These are phyloP conservation scores for Plasmodium reichenowi DNA, from an alignment of 169 alveolate genomes.

Conservation along the genomic window DNA sequence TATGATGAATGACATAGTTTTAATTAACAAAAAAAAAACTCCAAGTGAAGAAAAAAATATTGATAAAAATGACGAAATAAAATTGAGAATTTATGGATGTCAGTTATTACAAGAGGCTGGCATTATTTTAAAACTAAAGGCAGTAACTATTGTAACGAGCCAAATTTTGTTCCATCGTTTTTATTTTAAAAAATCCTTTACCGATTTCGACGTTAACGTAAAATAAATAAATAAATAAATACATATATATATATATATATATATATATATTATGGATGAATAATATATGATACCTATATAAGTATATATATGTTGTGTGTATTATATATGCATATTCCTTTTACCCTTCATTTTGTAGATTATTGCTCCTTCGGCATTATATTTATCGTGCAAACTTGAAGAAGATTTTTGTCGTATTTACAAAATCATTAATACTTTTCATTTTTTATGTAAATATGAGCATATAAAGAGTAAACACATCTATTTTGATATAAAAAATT, in stretches of 20 bases:
- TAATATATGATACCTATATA: not conserved
- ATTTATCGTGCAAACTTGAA: constrained; percentile 91
- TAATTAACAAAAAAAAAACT: constrained; percentile 47
- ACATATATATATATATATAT: constrained; percentile 4
- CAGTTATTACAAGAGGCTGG: constrained; percentile 90
- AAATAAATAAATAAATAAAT: not conserved
- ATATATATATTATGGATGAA: not conserved
- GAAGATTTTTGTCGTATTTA: constrained; percentile 90
- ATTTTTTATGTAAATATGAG: constrained; percentile 79
- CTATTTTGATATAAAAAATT: constrained; percentile 67
- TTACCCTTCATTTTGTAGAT: constrained; percentile 68
- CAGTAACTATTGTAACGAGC: constrained; percentile 91
- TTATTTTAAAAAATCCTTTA: constrained; percentile 88
- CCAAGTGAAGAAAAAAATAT: constrained; percentile 77
- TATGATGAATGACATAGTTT: constrained; percentile 70
- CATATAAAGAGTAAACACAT: constrained; percentile 59
- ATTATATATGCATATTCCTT: not conserved
- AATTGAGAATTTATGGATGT: constrained; percentile 75
- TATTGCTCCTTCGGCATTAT: constrained; percentile 89
- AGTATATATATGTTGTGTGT: not conserved
- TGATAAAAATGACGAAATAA: constrained; percentile 35
- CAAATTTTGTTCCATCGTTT: constrained; percentile 91
- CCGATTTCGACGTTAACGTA: constrained; percentile 89
- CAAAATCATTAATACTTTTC: constrained; percentile 88
- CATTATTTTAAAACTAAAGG: constrained; percentile 87